These are phyloP conservation scores for Meira miltonrushii DNA, from an alignment of 1,284 basidiomycete species.

Conservation along the genomic window DNA sequence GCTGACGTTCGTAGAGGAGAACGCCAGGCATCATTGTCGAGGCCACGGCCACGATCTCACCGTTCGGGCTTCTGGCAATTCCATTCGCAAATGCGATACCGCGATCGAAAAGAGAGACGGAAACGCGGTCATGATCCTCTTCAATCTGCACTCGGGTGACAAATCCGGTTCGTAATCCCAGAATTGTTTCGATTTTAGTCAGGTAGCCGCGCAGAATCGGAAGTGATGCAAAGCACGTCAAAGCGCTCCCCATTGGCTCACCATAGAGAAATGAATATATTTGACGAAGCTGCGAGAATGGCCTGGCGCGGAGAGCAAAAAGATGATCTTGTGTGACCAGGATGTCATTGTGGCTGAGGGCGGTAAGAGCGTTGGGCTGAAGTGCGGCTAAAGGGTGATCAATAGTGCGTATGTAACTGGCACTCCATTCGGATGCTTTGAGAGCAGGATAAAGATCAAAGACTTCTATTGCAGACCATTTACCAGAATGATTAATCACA, in stretches of 20 bases:
- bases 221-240: conserved; percentile 51
- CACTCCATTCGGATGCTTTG: conserved; percentile 11
- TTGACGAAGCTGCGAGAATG: too few relatives aligned
- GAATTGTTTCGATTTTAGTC: conserved; percentile 58
- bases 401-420: conserved; percentile 13
- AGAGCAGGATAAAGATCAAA: conserved; percentile 13
- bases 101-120: conserved; percentile 52
- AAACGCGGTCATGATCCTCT: neutral
- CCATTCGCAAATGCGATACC: conserved; percentile 67
- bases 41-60: conserved; percentile 59
- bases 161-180: conserved; percentile 61
- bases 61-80: conserved; percentile 59
- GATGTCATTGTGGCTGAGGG: conserved; percentile 63
- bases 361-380: conserved; percentile 62
- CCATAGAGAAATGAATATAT: too few relatives aligned
- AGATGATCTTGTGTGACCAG: conserved; percentile 67
- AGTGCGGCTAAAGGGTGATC: conserved; percentile 25
- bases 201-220: conserved; percentile 38
- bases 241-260: neutral
- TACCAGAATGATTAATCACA: conserved; percentile 20
- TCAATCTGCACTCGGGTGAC: conserved; percentile 48
- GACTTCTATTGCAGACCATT: conserved; percentile 16
- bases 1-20: conserved; percentile 55
- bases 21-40: conserved; percentile 59
- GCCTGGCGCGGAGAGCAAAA: conserved; percentile 59